Conservation (phyloP, 108 stramenopile species). For the Conticribra weissflogii region DNA sequence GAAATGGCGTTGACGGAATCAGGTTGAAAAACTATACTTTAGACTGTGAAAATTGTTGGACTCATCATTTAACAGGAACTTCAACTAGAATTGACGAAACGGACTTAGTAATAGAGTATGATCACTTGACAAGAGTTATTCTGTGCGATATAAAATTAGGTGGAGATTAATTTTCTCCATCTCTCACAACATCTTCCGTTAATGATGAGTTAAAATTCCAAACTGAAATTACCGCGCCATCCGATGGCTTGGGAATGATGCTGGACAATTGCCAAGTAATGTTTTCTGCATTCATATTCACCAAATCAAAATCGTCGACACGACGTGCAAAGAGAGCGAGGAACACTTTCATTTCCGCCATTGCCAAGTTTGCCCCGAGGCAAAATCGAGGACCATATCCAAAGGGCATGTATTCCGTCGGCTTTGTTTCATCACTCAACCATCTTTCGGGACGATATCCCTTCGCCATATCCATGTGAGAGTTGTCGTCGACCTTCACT, state of each 20-base stretch:
- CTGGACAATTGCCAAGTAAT: conserved; percentile 34
- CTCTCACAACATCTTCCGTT: too few species aligned
- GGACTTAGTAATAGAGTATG: too few species aligned
- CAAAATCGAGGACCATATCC: conserved; percentile 60
- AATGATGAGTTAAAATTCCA: too few species aligned
- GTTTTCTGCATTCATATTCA: conserved; percentile 27
- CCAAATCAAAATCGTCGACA: conserved; percentile 37
- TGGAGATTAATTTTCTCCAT: too few species aligned
- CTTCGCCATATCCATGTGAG: conserved; percentile 55
- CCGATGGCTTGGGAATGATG: conserved; percentile 41
- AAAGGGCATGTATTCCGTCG: conserved; percentile 53
- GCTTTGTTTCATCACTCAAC: conserved; percentile 34
- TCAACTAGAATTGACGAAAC: too few species aligned
- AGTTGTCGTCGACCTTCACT: conserved; percentile 21
- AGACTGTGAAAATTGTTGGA: too few species aligned
- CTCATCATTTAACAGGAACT: too few species aligned
- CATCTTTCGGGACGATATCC: conserved; percentile 57
- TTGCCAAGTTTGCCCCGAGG: conserved; percentile 53
- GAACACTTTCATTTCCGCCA: conserved; percentile 69
- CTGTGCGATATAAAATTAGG: too few species aligned
- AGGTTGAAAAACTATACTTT: too few species aligned
- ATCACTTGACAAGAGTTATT: too few species aligned
- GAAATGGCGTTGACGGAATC: too few species aligned
- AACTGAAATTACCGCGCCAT: conserved; percentile 31
- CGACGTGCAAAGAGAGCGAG: conserved; percentile 61